Percentiles rank a stretch among this genome's conserved stretches.
Evolutionary conservation across 305 asterid species (phyloP).

Genomic region (Plantago lanceolata): DNA sequence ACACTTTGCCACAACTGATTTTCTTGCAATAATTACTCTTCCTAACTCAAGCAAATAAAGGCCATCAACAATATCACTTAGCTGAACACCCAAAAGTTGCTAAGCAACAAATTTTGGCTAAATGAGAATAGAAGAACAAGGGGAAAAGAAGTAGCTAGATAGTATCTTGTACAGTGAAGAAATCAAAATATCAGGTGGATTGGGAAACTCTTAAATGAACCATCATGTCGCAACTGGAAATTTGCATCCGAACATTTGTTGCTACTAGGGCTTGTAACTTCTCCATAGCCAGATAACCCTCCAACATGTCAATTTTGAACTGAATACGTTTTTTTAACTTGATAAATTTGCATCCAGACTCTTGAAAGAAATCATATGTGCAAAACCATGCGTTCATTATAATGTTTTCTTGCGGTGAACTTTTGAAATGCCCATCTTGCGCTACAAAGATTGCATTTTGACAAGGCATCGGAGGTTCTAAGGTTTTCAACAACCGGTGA

Average conservation of each 20-base stretch:
- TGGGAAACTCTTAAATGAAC: not conserved
- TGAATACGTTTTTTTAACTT: too few species aligned
- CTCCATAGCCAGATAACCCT: not conserved
- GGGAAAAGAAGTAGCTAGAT: not conserved
- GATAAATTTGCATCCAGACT: too few species aligned
- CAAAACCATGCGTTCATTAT: slow-evolving; percentile 8
- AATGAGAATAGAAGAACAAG: not conserved
- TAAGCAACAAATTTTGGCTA: not conserved
- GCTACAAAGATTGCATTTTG: slow-evolving; percentile 16
- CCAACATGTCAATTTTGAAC: too few species aligned
- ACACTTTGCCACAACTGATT: not conserved
- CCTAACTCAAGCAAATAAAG: not conserved
- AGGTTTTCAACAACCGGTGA: slow-evolving; percentile 12
- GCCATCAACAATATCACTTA: not conserved
- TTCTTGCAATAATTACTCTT: not conserved
- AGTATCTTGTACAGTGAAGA: not conserved
- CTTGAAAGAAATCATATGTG: too few species aligned
- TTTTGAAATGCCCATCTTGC: slow-evolving; percentile 2
- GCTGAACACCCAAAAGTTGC: not conserved
- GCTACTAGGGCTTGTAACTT: not conserved
- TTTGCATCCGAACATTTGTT: not conserved
- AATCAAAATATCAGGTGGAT: not conserved
- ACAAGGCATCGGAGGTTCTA: slow-evolving; percentile 4
- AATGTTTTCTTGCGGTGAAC: slow-evolving; percentile 2
- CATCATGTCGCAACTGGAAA: not conserved